Evolutionary conservation across 495 filamentous ascomycete species (phyloP).

Genomic region (Penicillium daleae): DNA sequence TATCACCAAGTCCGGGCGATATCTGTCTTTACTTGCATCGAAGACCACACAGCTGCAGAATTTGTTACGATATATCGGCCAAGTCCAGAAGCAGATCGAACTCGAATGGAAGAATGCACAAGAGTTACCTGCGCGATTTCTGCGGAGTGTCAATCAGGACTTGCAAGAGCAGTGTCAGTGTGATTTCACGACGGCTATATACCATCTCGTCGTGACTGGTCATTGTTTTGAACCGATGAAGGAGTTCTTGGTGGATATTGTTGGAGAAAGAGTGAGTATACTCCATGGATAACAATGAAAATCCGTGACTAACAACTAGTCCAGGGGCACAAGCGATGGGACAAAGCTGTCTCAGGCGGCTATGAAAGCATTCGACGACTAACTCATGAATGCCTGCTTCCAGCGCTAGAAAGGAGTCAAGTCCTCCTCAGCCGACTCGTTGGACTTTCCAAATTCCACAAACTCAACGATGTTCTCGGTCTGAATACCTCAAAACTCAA

Average conservation of each 20-base stretch:
- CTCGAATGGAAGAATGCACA: slow-evolving; percentile 80
- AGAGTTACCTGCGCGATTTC: slow-evolving; percentile 76
- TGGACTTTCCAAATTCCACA: slow-evolving; percentile 83
- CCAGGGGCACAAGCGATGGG: slow-evolving; percentile 94
- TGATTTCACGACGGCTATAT: slow-evolving; percentile 74
- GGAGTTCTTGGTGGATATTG: slow-evolving; percentile 88
- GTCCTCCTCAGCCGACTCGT: slow-evolving; percentile 82
- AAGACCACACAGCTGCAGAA: slow-evolving; percentile 88
- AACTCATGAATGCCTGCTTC: slow-evolving; percentile 83
- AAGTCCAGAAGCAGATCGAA: slow-evolving; percentile 73
- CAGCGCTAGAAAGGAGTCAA: slow-evolving; percentile 79
- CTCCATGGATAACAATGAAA: slow-evolving; percentile 7
- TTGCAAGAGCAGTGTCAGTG: slow-evolving; percentile 59
- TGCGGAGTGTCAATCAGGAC: slow-evolving; percentile 73
- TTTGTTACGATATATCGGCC: slow-evolving; percentile 77
- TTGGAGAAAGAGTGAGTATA: slow-evolving; percentile 74
- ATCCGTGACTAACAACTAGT: slow-evolving; percentile 10
- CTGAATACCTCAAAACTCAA: slow-evolving; percentile 63
- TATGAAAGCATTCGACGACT: slow-evolving; percentile 77
- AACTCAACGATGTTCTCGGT: slow-evolving; percentile 65
- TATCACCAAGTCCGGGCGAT: slow-evolving; percentile 75
- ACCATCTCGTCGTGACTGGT: slow-evolving; percentile 85
- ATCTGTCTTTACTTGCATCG: slow-evolving; percentile 79
- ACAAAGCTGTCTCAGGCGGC: slow-evolving; percentile 77
- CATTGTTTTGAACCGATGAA: slow-evolving; percentile 73